Evolutionary conservation across 441 rosid genomes (phyloP), one percentile per base, ranked within the genome.

Genomic region (Erodium moschatum): DNA sequence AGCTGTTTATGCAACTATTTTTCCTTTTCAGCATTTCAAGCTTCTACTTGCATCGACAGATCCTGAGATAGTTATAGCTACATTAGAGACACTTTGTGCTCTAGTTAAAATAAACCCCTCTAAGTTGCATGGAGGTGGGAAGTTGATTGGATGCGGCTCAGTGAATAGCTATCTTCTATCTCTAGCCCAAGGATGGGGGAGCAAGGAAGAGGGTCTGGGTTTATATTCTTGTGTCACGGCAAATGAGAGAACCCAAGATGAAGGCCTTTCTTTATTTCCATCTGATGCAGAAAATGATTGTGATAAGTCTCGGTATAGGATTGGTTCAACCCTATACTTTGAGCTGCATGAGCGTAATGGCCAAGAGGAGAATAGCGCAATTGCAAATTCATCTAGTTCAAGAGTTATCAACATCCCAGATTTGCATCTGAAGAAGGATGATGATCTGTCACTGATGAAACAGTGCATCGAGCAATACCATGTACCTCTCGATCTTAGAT

Each of bases 161-260:
- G 89, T 94, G 12, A 94, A 88, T 68, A 81, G 95, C 80, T 84
- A 82, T 82, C 91, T 94, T 29, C 82, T 94, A 67, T 88, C 97
- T 69, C 81, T 94, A 68, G 96, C 97, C 64, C 99, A 94, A 72
- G 99, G 99, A 12, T 95, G 99, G 99, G 97, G 99, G 70, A 95
- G 97, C 84, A 94, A 94, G 81, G 99, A 91, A 80, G 99, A 94
- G 78, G 99, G 99, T n/a, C 75, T 91, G 83, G 97, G 97, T 69
- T 82, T 94, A 73, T 91, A 90, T 79, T 91, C 99, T 13, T 90
- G 96, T 77, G 87, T 95, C 70, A 85, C 86, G 70, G 92, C 97
- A 71, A 91, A 91, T 79, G 99, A 95, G 77, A 89, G 84, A 75
- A 83, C 85, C 72, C 90, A 86, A 70, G 97, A 88, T 71, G 97